These are phyloP conservation scores for Salix purpurea DNA, from an alignment of 345 rosid genomes.

Conservation along the genomic window DNA sequence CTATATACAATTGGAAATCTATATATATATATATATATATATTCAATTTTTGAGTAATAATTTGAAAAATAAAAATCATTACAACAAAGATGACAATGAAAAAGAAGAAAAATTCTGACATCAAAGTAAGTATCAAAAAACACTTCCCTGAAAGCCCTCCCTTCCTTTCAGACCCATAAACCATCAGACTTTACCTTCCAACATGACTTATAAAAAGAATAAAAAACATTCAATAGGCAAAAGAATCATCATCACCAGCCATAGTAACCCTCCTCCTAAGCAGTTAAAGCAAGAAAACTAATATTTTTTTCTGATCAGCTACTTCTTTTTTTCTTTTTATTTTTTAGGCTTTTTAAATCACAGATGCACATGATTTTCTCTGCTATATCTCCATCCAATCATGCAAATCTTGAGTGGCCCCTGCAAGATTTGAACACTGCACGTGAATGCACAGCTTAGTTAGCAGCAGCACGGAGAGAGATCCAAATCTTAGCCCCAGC, in stretches of 20 bases:
- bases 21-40: background rate
- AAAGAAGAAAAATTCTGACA: constrained; percentile 10
- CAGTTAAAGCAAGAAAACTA: constrained; percentile 3
- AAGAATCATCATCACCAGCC: background rate
- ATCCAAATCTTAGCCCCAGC: constrained; percentile 8
- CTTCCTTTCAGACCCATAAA: background rate
- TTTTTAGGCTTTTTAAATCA: constrained; percentile 1
- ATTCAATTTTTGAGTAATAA: background rate
- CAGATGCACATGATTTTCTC: constrained; percentile 31
- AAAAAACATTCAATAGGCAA: background rate
- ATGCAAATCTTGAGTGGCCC: constrained; percentile 45
- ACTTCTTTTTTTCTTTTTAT: background rate
- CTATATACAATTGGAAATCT: constrained; percentile 11
- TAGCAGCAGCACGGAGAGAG: constrained; percentile 24
- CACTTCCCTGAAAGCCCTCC: background rate
- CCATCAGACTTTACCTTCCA: background rate
- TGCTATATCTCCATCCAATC: constrained; percentile 29
- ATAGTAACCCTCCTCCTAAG: background rate
- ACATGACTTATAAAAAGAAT: constrained; percentile 8
- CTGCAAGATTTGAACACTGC: constrained; percentile 39
- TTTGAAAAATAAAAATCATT: constrained; percentile 6
- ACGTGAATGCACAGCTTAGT: constrained; percentile 48
- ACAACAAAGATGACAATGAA: constrained; percentile 1
- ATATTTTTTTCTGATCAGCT: background rate
- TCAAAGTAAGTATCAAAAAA: constrained; percentile 11